These are phyloP conservation scores for Coemansia guatemalensis DNA, from an alignment of 192 early-diverging fungal species.

Conservation along the genomic window DNA sequence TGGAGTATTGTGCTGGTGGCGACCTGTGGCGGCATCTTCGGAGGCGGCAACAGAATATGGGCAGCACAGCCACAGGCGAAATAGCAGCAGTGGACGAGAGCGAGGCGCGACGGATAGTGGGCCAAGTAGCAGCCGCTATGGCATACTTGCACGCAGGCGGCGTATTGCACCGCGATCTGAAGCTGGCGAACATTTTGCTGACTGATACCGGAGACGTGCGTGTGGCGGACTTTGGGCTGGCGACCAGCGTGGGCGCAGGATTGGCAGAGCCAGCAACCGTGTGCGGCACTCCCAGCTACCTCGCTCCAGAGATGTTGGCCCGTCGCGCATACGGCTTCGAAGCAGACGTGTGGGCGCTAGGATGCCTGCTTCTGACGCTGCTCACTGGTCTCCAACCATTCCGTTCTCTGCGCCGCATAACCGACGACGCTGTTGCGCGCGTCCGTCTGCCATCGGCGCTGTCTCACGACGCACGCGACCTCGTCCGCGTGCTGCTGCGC, in stretches of 20 bases:
- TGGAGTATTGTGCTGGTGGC: slow-evolving; percentile 61
- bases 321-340: slow-evolving; percentile 68
- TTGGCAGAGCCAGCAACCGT: slow-evolving; percentile 67
- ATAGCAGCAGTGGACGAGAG: slow-evolving; percentile 55
- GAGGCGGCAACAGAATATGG: slow-evolving; percentile 5
- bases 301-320: slow-evolving; percentile 74
- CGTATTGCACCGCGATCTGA: slow-evolving; percentile 76
- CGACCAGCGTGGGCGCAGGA: slow-evolving; percentile 47
- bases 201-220: slow-evolving; percentile 56
- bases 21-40: slow-evolving; percentile 51
- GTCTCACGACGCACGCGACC: slow-evolving; percentile 55
- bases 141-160: slow-evolving; percentile 63
- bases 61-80: not conserved
- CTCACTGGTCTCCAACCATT: slow-evolving; percentile 74
- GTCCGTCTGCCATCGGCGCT: slow-evolving; percentile 55
- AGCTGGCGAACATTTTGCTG: slow-evolving; percentile 72
- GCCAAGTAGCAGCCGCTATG: slow-evolving; percentile 60
- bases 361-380: slow-evolving; percentile 73
- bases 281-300: slow-evolving; percentile 82
- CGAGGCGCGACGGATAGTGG: slow-evolving; percentile 58
- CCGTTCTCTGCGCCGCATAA: slow-evolving; percentile 43
- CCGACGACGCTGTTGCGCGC: slow-evolving; percentile 50
- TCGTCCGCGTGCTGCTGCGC: slow-evolving; percentile 60
- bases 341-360: slow-evolving; percentile 77
- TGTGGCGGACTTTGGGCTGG: slow-evolving; percentile 80